These are phyloP conservation scores for Sclerotinia spermophila DNA, from an alignment of 2,329 filamentous ascomycete species.

Conservation along the genomic window DNA sequence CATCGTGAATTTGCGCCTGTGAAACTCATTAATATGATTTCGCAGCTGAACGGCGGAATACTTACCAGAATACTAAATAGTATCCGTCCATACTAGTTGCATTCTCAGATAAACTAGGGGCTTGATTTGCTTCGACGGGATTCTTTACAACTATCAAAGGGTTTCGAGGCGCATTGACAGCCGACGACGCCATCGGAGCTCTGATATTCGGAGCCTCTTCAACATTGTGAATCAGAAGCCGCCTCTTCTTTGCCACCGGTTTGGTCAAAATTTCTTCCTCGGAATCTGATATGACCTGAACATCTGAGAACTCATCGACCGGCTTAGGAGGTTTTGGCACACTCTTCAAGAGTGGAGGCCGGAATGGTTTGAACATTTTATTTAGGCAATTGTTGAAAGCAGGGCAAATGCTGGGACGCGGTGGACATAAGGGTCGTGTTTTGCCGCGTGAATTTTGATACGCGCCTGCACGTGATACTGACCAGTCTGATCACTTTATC, in stretches of 20 bases:
- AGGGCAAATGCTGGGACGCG: slow-evolving; percentile 4
- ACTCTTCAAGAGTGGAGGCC: slow-evolving; percentile 33
- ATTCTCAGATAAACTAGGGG: slow-evolving; percentile 5
- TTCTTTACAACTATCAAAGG: slow-evolving; percentile 35
- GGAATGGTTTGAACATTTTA: slow-evolving; percentile 38
- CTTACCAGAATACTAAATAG: slow-evolving; percentile 37
- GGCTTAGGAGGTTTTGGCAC: slow-evolving; percentile 22
- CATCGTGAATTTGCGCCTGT: slow-evolving; percentile 62
- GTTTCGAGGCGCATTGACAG: slow-evolving; percentile 32
- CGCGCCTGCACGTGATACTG: slow-evolving; percentile 2
- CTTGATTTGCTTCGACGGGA: slow-evolving; percentile 22
- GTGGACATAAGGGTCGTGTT: background rate
- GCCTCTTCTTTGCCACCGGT: slow-evolving; percentile 31
- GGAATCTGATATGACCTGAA: slow-evolving; percentile 22
- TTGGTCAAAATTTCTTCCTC: slow-evolving; percentile 20
- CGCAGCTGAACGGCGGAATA: background rate
- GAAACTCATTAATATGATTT: background rate
- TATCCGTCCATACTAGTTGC: slow-evolving; percentile 30
- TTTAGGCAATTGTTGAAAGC: slow-evolving; percentile 8
- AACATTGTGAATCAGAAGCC: slow-evolving; percentile 30
- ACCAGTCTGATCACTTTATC: background rate
- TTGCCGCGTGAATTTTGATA: too few relatives aligned
- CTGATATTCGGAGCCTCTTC: slow-evolving; percentile 28
- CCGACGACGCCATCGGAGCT: slow-evolving; percentile 22
- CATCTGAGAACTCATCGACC: slow-evolving; percentile 23